Evolutionary conservation across 2,329 filamentous ascomycete genomes (phyloP).

Genomic region (Biscogniauxia marginata): DNA sequence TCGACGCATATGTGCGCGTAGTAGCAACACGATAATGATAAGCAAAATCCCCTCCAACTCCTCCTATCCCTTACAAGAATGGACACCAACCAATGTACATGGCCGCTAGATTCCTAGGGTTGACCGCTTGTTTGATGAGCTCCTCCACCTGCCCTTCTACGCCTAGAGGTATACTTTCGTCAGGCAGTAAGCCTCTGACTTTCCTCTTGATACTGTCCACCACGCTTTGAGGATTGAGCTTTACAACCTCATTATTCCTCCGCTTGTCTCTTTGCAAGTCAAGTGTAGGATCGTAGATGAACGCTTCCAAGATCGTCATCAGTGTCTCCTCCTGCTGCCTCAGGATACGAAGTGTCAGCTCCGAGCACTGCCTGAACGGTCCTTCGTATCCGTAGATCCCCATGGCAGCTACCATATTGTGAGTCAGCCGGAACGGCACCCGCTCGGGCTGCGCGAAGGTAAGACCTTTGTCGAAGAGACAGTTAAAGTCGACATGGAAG

Average conservation of each 20-base stretch:
- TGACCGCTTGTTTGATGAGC: slow-evolving; percentile 81
- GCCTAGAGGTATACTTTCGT: slow-evolving; percentile 88
- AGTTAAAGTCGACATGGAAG: slow-evolving; percentile 99
- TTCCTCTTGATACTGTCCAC: slow-evolving; percentile 87
- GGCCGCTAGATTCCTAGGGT: slow-evolving; percentile 73
- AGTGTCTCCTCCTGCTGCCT: slow-evolving; percentile 92
- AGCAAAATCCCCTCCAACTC: too few relatives aligned
- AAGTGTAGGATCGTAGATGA: slow-evolving; percentile 93
- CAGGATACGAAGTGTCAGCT: slow-evolving; percentile 80
- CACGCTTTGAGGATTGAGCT: slow-evolving; percentile 66
- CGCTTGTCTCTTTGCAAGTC: slow-evolving; percentile 79
- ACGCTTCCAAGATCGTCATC: slow-evolving; percentile 96
- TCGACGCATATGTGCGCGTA: too few relatives aligned
- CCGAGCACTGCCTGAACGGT: slow-evolving; percentile 86
- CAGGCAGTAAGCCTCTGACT: slow-evolving; percentile 76
- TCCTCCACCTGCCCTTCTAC: slow-evolving; percentile 98
- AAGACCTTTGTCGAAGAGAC: slow-evolving; percentile 95
- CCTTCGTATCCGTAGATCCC: slow-evolving; percentile 92
- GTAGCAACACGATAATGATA: too few relatives aligned
- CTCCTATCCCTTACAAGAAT: slow-evolving; percentile 43
- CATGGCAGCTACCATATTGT: slow-evolving; percentile 99
- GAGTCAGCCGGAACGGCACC: slow-evolving; percentile 93
- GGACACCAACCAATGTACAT: slow-evolving; percentile 98
- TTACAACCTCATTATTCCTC: slow-evolving; percentile 48
- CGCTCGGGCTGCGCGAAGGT: slow-evolving; percentile 93